Percentiles rank a stretch among this genome's conserved stretches.
These are phyloP conservation scores for Pseudevernia furfuracea DNA, from an alignment of 495 filamentous ascomycete species.

Conservation along the genomic window DNA sequence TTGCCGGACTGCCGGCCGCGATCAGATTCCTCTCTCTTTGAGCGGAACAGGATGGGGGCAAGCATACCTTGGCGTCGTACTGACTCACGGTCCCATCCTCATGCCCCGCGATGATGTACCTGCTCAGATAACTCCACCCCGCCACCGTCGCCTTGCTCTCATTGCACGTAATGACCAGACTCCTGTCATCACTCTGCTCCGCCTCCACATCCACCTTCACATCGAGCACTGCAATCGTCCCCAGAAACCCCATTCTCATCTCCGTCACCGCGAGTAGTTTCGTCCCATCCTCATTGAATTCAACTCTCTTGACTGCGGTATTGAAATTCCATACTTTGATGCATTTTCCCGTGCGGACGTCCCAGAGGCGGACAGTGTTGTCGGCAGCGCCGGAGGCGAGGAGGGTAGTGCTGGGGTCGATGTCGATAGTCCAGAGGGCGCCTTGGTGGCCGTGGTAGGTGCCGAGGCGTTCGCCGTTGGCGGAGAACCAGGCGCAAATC, in stretches of 20 bases:
- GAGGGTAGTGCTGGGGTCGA: constrained; percentile 87
- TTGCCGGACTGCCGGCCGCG: constrained; percentile 55
- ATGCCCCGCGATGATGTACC: constrained; percentile 95
- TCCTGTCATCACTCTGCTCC: constrained; percentile 75
- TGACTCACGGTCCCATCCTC: constrained; percentile 92
- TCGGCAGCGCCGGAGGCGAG: constrained; percentile 94
- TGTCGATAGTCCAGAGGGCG: constrained; percentile 97
- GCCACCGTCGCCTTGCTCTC: constrained; percentile 96
- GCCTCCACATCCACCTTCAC: constrained; percentile 71
- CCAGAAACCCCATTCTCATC: constrained; percentile 91
- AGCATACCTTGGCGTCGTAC: constrained; percentile 79
- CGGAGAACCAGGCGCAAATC: constrained; percentile 88
- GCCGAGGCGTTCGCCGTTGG: constrained; percentile 89
- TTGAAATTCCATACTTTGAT: constrained; percentile 96
- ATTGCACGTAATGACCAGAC: constrained; percentile 75
- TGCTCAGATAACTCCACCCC: constrained; percentile 83
- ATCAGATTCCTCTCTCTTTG: not conserved
- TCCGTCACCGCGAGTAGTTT: constrained; percentile 88
- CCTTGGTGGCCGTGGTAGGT: constrained; percentile 96
- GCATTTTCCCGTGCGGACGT: constrained; percentile 83
- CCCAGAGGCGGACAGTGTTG: constrained; percentile 96
- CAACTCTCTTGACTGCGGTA: constrained; percentile 91
- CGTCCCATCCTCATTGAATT: constrained; percentile 88
- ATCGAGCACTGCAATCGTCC: constrained; percentile 85
- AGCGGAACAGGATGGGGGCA: not conserved